Evolutionary conservation across 352 stramenopile genomes (phyloP), one percentile per base, ranked within the genome.

Genomic region (Thraustochytrium sp.): DNA sequence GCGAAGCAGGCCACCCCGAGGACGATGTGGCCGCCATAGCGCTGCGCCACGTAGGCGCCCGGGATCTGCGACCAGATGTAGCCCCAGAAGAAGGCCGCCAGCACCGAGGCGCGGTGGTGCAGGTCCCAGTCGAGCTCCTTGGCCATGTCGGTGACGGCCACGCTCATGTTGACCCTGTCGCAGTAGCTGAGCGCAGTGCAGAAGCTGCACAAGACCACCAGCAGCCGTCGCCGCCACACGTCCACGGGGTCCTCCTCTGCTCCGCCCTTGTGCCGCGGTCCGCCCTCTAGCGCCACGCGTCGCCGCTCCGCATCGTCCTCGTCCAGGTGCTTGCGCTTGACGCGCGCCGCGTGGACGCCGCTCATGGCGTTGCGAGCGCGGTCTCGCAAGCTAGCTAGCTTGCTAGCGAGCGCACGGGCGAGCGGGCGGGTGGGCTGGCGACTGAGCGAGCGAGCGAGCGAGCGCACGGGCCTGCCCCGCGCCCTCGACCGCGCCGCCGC

Each of bases 91-190:
- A 84, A 84, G 21, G 75, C 75, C 21, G 55, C 31, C 1, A 84
- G 61, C 37, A 84, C 61, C 13, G 31, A 42, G 36, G 55, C 31
- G 29, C 61, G 75, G n/a, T 73, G 31, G 26, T 54, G 44, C 26
- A 84, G 26, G 42, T 54, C 44, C 75, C 75, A 84, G 29, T 84
- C 38, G 23, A 84, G 75, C 44, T 84, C 75, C 61, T 84, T 75
- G 55, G 75, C 21, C 75, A 84, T 84, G 13, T 73, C 75, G 9
- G 49, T 54, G n/a, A 84, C 61, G 9, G 75, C 75, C 18, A 84
- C 75, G 44, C 75, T 84, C 55, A 84, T 83, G 61, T 84, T 84
- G 29, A 84, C 75, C n/a, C 75, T 8, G 61, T 84, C 75, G 49
- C 75, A 84, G 40, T 84, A 84, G 29, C 34, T 68, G 21, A 84